A percentile compares a stretch with the other conserved stretches of the same genome.
Evolutionary conservation across 2,329 filamentous ascomycete species (phyloP).

Genomic region (Basipetospora chlamydospora): DNA sequence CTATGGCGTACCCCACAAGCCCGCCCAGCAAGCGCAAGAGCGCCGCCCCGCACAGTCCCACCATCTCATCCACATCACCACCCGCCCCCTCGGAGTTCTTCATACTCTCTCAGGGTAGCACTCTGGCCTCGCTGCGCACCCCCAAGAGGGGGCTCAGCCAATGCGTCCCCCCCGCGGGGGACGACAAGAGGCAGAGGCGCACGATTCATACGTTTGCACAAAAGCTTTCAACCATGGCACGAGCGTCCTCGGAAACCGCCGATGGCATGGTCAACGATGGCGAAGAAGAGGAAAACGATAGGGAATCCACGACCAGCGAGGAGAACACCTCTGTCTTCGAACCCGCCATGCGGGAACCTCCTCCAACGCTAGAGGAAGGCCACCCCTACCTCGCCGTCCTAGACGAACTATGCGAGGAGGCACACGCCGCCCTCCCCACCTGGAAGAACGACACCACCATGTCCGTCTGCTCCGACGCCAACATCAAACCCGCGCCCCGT

Average conservation of each 20-base stretch:
- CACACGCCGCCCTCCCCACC: neutral
- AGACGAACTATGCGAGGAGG: neutral
- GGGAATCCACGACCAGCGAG: neutral
- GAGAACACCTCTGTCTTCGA: neutral
- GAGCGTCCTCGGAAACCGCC: neutral
- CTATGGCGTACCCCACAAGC: too few relatives aligned
- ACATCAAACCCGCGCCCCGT: neutral
- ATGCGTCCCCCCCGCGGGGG: too few relatives aligned
- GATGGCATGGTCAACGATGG: neutral
- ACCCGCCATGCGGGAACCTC: neutral
- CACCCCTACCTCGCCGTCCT: neutral
- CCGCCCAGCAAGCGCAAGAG: too few relatives aligned
- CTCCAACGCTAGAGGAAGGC: neutral
- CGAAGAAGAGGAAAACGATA: neutral
- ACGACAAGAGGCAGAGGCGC: too few relatives aligned
- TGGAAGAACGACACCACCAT: neutral
- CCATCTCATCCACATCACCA: too few relatives aligned
- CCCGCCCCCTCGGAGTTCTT: too few relatives aligned
- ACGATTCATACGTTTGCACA: too few relatives aligned
- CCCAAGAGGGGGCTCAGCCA: too few relatives aligned
- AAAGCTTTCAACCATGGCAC: too few relatives aligned
- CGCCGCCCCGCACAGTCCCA: too few relatives aligned
- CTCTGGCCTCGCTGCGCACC: too few relatives aligned
- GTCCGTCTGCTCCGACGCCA: neutral
- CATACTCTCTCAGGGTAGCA: too few relatives aligned